phyloP scores from a whole-genome alignment of 225 moss, liverwort and hornwort species.

The Lunularia cruciata region DNA sequence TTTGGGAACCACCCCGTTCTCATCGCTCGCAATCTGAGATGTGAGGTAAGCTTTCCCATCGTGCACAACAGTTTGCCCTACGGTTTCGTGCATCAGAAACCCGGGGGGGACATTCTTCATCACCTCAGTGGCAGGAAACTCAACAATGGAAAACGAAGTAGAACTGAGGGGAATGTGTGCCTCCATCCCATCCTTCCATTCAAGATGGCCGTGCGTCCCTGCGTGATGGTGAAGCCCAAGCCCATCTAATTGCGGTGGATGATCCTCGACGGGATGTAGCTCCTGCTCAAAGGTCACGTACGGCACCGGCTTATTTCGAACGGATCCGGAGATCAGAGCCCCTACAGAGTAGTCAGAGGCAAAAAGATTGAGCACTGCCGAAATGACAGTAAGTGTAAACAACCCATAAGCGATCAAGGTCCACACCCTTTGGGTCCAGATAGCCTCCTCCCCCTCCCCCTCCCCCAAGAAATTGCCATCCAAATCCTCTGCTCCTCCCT shows the following conservation, averaged over 20 bases:
- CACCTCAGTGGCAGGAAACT: no score
- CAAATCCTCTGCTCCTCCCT: neutral
- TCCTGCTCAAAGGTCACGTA: no score
- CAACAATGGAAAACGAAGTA: no score
- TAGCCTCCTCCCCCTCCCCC: neutral
- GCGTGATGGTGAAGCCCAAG: neutral
- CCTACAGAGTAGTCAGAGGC: neutral
- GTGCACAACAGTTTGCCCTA: slow-evolving; percentile 25
- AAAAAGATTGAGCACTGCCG: slow-evolving; percentile 15
- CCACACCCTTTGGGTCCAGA: slow-evolving; percentile 5
- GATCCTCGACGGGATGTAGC: neutral
- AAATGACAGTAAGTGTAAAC: slow-evolving; percentile 2
- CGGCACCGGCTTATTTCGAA: neutral
- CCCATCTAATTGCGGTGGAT: neutral
- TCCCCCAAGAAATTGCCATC: neutral
- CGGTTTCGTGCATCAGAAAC: slow-evolving; percentile 4
- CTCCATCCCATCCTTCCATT: no score
- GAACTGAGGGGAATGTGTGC: no score
- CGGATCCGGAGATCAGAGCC: no score
- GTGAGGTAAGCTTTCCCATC: slow-evolving; percentile 34
- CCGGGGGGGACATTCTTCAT: no score
- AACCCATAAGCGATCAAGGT: neutral
- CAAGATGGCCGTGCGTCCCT: neutral
- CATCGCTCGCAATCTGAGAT: slow-evolving; percentile 16
- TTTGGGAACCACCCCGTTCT: slow-evolving; percentile 18